Evolutionary conservation across 192 early-diverging fungal genomes (phyloP).

Genomic region (Coemansia guatemalensis): DNA sequence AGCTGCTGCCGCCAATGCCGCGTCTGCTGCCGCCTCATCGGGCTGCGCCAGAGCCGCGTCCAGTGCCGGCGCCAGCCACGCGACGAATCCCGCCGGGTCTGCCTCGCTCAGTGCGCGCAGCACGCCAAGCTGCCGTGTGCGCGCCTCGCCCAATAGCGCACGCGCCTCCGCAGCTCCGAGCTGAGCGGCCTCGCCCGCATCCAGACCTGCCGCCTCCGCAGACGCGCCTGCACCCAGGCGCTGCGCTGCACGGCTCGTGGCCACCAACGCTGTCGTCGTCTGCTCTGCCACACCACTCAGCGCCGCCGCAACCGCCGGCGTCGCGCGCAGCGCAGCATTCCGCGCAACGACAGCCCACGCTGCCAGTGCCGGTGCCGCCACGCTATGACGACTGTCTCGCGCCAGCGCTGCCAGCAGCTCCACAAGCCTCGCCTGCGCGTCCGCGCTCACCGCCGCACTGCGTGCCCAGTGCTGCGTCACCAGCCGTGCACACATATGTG

Average conservation of each 20-base stretch:
- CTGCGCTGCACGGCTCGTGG: slow-evolving; percentile 30
- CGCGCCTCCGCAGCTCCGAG: slow-evolving; percentile 43
- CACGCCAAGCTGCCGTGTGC: slow-evolving; percentile 33
- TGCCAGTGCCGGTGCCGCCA: slow-evolving; percentile 23
- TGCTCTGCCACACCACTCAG: slow-evolving; percentile 41
- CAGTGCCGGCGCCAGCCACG: slow-evolving; percentile 32
- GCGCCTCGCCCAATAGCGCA: slow-evolving; percentile 34
- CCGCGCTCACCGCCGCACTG: slow-evolving; percentile 18
- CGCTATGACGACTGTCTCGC: slow-evolving; percentile 31
- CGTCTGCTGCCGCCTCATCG: slow-evolving; percentile 15
- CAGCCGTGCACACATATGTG: slow-evolving; percentile 17
- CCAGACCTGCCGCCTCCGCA: background rate
- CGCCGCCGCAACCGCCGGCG: slow-evolving; percentile 13
- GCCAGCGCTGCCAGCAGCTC: slow-evolving; percentile 33
- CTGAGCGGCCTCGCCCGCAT: slow-evolving; percentile 31
- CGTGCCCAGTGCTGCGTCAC: slow-evolving; percentile 46
- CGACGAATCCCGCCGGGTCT: slow-evolving; percentile 44
- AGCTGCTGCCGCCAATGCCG: slow-evolving; percentile 39
- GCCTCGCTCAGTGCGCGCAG: slow-evolving; percentile 38
- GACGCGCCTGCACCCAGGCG: background rate
- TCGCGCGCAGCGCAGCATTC: slow-evolving; percentile 19
- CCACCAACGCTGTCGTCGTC: slow-evolving; percentile 25
- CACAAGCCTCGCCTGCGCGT: slow-evolving; percentile 10
- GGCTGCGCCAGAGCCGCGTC: background rate
- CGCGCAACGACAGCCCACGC: slow-evolving; percentile 33